Evolutionary conservation across 2,329 filamentous ascomycete species (phyloP).

Genomic region (Lachnellula arida): DNA sequence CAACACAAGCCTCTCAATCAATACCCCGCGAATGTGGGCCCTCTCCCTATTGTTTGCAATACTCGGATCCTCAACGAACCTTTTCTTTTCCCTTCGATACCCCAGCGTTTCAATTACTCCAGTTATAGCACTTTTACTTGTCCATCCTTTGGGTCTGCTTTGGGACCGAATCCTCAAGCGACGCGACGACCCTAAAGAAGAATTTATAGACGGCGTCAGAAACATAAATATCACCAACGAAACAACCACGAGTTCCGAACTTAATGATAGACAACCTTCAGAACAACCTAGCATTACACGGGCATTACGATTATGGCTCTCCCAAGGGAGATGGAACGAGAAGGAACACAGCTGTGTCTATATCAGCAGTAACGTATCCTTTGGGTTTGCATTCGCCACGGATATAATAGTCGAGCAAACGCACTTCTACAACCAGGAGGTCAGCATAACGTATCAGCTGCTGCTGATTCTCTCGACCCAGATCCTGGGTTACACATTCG

Average conservation of each 20-base stretch:
- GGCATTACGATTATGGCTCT: slow-evolving; percentile 65
- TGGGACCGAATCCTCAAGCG: slow-evolving; percentile 72
- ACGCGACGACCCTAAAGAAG: slow-evolving; percentile 47
- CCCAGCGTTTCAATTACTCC: slow-evolving; percentile 86
- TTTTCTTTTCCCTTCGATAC: slow-evolving; percentile 87
- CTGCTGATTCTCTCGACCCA: slow-evolving; percentile 82
- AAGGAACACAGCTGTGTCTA: slow-evolving; percentile 88
- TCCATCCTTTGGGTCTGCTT: slow-evolving; percentile 74
- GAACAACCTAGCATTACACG: slow-evolving; percentile 18
- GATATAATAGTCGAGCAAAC: slow-evolving; percentile 89
- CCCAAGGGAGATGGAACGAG: slow-evolving; percentile 78
- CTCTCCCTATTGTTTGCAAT: slow-evolving; percentile 76
- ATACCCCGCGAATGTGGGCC: slow-evolving; percentile 83
- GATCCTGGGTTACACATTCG: slow-evolving; percentile 81
- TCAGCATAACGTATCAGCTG: slow-evolving; percentile 71
- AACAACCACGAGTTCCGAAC: slow-evolving; percentile 27
- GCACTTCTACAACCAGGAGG: slow-evolving; percentile 80
- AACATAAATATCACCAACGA: slow-evolving; percentile 18
- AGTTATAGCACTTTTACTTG: slow-evolving; percentile 79
- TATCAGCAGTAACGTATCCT: slow-evolving; percentile 84
- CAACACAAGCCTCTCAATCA: slow-evolving; percentile 73
- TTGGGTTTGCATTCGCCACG: slow-evolving; percentile 84
- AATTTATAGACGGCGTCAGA: slow-evolving; percentile 50
- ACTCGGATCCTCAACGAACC: slow-evolving; percentile 75
- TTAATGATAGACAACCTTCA: slow-evolving; percentile 1